These are phyloP conservation scores for Suhomyces ambrosiae DNA, from an alignment of 1,139 yeast species.

Conservation along the genomic window DNA sequence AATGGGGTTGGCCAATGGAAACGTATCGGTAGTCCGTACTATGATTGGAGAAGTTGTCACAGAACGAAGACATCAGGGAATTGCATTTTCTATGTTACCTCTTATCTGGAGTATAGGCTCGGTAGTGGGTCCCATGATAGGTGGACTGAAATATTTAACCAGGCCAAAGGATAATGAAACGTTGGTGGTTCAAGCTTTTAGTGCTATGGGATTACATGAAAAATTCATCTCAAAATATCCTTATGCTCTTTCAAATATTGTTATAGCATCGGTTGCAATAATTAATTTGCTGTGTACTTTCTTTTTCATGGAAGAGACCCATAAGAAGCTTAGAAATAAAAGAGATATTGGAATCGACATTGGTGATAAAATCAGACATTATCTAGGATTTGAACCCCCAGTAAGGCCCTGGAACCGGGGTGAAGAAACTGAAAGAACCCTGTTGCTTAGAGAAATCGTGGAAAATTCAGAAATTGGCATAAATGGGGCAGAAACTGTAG, in stretches of 20 bases:
- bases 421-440: slow-evolving; percentile 1
- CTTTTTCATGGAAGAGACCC: slow-evolving; percentile 65
- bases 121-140: slow-evolving; percentile 48
- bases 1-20: slow-evolving; percentile 41
- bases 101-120: slow-evolving; percentile 37
- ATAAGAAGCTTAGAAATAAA: slow-evolving; percentile 40
- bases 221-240: slow-evolving; percentile 48
- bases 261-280: slow-evolving; percentile 47
- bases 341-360: slow-evolving; percentile 55
- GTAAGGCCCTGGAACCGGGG: slow-evolving; percentile 44
- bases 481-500: slow-evolving; percentile 2
- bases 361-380: slow-evolving; percentile 47
- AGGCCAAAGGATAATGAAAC: slow-evolving; percentile 22
- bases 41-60: slow-evolving; percentile 42
- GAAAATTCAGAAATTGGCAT: background rate
- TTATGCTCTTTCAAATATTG: slow-evolving; percentile 61
- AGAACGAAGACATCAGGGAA: slow-evolving; percentile 39
- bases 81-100: slow-evolving; percentile 40
- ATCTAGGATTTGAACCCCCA: slow-evolving; percentile 35
- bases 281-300: slow-evolving; percentile 43
- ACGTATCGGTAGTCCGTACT: slow-evolving; percentile 40
- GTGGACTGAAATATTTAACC: slow-evolving; percentile 48
- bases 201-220: slow-evolving; percentile 16
- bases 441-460: background rate
- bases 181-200: background rate